Conservation (phyloP, 306 rosid genomes). For the Ormosia emarginata region DNA sequence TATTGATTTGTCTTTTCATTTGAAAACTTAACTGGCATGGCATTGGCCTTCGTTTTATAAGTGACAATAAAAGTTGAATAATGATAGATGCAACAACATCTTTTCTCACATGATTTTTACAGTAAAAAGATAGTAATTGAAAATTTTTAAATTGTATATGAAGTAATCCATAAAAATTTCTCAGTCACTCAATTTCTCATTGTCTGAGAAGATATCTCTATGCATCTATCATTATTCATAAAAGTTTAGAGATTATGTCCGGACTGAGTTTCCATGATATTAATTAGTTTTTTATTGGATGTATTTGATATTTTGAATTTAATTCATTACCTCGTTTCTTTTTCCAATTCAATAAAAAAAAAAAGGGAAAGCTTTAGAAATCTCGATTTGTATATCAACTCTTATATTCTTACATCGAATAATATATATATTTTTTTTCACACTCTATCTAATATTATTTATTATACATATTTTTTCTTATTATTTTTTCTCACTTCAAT, state of each 20-base stretch:
- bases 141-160: neutral
- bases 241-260: neutral
- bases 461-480: no score
- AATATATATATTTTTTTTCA: no score
- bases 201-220: neutral
- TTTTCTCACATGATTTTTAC: neutral
- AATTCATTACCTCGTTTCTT: no score
- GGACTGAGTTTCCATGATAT: neutral
- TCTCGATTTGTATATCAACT: no score
- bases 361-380: no score
- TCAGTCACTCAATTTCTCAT: neutral
- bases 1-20: constrained; percentile 13
- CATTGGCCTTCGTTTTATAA: neutral
- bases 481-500: no score
- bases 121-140: neutral
- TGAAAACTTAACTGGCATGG: neutral
- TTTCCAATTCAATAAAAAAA: no score
- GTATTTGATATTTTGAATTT: no score
- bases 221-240: neutral
- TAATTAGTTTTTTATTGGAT: neutral
- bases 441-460: no score
- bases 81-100: neutral
- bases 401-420: no score
- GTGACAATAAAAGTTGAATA: neutral
- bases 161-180: neutral